Evolutionary conservation across 805 yeast species (phyloP), one percentile per base, ranked within the genome.

Genomic region (Pichia kluyveri): DNA sequence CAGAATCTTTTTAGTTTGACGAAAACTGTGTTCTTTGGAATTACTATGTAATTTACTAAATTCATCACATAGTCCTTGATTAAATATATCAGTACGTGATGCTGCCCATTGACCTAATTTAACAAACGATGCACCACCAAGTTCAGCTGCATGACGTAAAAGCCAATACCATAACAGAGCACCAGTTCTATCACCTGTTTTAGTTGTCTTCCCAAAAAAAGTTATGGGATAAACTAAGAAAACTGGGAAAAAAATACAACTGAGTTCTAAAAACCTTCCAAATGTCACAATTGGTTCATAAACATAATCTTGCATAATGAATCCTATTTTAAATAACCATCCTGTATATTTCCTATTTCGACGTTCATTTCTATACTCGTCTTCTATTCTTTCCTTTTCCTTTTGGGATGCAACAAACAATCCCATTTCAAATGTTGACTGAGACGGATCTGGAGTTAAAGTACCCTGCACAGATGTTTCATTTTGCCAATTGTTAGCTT

Each of bases 71-170:
- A 91, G 67, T 39, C 76, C 86, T 42, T 68, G 69, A 4, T 96
- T 83, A 67, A 93, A 91, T 34, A 93, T 83, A 66, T 93, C 99
- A 0, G 95, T 86, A 64, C 99, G 77, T 11, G 96, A 85, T 3
- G 97, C 97, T 0, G 99, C 99, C 99, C 99, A 93, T 69, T 93
- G 99, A 4, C 98, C 99, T 49, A 93, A 74, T 64, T 87, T 85
- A 48, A 85, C 81, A 61, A 85, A 93, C 4, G 96, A 83, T 3
- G 98, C 96, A 0, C 99, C 99, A 0, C 96, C 96, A 17, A 70
- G 52, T 63, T 91, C 96, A 49, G 93, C 78, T 1, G 83, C 69
- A 61, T 75, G 64, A 43, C 87, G 72, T 19, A 91, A 66, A 42
- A 79, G 65, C 46, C 66, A 65, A 64, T 76, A 90, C 96, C 97